Conservation (phyloP, 2,329 filamentous ascomycete genomes). For the Aspergillus tanneri region DNA sequence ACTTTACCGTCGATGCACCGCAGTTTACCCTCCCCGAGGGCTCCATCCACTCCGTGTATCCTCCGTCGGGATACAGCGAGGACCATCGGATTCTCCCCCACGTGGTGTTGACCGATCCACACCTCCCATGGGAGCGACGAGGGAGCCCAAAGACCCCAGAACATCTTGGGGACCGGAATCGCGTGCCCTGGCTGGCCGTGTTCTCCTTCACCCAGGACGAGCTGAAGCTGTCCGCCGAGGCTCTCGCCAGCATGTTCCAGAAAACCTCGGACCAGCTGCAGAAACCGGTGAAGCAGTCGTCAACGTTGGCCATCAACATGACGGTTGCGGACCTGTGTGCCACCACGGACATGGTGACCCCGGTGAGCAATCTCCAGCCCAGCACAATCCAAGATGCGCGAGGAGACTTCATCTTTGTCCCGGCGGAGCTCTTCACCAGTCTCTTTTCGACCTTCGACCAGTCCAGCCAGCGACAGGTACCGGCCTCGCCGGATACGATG, state of each 20-base stretch:
- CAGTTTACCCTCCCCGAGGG: slow-evolving; percentile 27
- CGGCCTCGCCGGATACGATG: background rate
- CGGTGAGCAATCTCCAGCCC: no score
- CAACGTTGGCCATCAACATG: no score
- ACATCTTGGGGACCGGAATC: slow-evolving; percentile 19
- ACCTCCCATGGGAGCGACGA: slow-evolving; percentile 45
- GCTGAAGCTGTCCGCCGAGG: slow-evolving; percentile 26
- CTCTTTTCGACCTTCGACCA: no score
- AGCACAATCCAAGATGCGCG: no score
- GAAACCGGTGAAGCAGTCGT: no score
- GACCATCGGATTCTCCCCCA: slow-evolving; percentile 42
- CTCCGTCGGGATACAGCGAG: slow-evolving; percentile 42
- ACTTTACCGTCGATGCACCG: slow-evolving; percentile 41
- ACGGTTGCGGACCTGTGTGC: no score
- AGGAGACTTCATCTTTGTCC: no score
- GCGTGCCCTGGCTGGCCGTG: slow-evolving; percentile 45
- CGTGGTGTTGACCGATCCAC: slow-evolving; percentile 46
- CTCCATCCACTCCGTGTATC: slow-evolving; percentile 41
- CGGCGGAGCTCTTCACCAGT: no score
- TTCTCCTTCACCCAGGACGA: slow-evolving; percentile 42
- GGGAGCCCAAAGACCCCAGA: slow-evolving; percentile 18
- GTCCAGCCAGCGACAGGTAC: no score
- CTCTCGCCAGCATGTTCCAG: slow-evolving; percentile 11
- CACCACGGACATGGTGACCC: no score
- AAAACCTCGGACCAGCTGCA: slow-evolving; percentile 1